Conservation (phyloP, 2,329 filamentous ascomycete genomes). For the Cladophialophora psammophila region DNA sequence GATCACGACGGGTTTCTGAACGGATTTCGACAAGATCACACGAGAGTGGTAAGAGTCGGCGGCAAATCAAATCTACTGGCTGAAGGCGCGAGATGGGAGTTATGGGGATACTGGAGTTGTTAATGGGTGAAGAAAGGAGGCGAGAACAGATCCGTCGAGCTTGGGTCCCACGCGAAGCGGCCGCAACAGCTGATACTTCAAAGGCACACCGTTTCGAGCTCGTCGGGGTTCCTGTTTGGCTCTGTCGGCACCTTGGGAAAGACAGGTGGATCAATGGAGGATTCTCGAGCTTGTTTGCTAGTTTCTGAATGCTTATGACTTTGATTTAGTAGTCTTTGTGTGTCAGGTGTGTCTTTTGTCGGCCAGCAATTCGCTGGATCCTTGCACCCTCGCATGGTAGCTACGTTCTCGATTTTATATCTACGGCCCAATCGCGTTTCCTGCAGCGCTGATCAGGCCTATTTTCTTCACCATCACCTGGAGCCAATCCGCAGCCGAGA, state of each 20-base stretch:
- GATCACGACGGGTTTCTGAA: not conserved
- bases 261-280: constrained; percentile 7
- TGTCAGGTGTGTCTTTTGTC: constrained; percentile 4
- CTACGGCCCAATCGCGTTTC: not conserved
- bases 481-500: not conserved
- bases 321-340: not conserved
- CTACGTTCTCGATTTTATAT: not conserved
- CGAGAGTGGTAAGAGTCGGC: not conserved
- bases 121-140: constrained; percentile 14
- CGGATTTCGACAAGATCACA: not conserved
- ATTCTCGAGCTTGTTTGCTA: constrained; percentile 3
- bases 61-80: not conserved
- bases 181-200: not conserved
- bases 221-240: constrained; percentile 1
- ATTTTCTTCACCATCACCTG: not conserved
- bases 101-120: constrained; percentile 21
- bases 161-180: not conserved
- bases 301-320: not conserved
- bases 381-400: not conserved
- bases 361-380: not conserved
- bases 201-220: not conserved
- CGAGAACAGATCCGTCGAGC: not conserved
- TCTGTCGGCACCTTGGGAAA: not conserved
- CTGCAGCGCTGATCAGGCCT: not conserved
- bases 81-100: constrained; percentile 6